Percentiles rank a stretch among this genome's conserved stretches.
Conservation (phyloP, 2,329 filamentous ascomycete species). For the Aspergillus latus region DNA sequence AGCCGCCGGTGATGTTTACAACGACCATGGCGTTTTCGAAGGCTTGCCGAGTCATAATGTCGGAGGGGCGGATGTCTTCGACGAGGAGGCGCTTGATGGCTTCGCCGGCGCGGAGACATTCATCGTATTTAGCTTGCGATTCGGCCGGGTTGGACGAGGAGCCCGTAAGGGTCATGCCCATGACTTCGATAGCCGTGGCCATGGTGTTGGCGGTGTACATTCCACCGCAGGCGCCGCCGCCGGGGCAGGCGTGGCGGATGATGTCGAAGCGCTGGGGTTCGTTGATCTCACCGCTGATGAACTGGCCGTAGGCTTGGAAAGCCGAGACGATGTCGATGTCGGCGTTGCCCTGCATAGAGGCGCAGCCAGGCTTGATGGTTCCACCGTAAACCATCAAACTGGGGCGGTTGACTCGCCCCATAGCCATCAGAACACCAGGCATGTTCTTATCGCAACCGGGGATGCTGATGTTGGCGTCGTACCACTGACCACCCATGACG, state of each 20-base stretch:
- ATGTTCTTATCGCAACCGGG: slow-evolving; percentile 99
- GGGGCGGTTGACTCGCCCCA: slow-evolving; percentile 91
- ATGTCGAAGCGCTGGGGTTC: slow-evolving; percentile 93
- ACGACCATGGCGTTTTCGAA: slow-evolving; percentile 86
- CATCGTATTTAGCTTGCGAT: slow-evolving; percentile 67
- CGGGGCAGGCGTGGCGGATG: slow-evolving; percentile 86
- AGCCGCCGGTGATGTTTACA: slow-evolving; percentile 78
- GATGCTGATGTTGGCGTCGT: slow-evolving; percentile 94
- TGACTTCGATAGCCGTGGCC: slow-evolving; percentile 70
- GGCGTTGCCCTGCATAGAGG: slow-evolving; percentile 67
- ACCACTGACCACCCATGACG: slow-evolving; percentile 98
- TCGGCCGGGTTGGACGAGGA: slow-evolving; percentile 79
- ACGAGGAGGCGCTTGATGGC: slow-evolving; percentile 73
- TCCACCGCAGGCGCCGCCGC: slow-evolving; percentile 78
- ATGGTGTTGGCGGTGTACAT: slow-evolving; percentile 81
- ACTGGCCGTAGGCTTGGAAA: slow-evolving; percentile 97
- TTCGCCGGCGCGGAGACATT: slow-evolving; percentile 69
- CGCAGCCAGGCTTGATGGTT: slow-evolving; percentile 88
- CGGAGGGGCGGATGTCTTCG: slow-evolving; percentile 73
- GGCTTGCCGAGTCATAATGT: slow-evolving; percentile 76
- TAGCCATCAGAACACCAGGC: slow-evolving; percentile 88
- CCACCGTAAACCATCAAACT: slow-evolving; percentile 98
- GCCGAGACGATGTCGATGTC: slow-evolving; percentile 93
- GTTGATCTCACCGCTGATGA: slow-evolving; percentile 83
- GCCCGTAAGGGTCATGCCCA: slow-evolving; percentile 78